Conservation (phyloP, 1,284 basidiomycete genomes). For the Bondarzewia mesenterica region DNA sequence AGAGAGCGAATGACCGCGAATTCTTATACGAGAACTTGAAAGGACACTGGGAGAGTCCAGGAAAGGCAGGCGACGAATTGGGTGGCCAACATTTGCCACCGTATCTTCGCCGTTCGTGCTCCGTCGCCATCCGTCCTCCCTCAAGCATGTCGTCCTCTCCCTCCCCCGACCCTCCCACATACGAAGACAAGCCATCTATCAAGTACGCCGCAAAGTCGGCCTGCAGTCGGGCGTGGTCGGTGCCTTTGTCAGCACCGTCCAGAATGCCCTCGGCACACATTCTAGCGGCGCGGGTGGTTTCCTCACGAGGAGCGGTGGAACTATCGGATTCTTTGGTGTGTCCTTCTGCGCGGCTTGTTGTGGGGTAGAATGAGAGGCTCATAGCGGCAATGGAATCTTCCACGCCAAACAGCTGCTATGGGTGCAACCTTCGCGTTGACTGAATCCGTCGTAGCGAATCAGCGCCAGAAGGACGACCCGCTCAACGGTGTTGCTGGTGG, state of each 20-base stretch:
- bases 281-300: slow-evolving; percentile 83
- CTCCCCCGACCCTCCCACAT: slow-evolving; percentile 18
- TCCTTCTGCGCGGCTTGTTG: slow-evolving; percentile 5
- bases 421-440: slow-evolving; percentile 83
- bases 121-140: neutral
- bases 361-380: neutral
- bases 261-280: slow-evolving; percentile 80
- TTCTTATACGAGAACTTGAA: too few relatives aligned
- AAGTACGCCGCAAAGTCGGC: slow-evolving; percentile 54
- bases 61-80: neutral
- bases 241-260: slow-evolving; percentile 71
- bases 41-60: too few relatives aligned
- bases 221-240: slow-evolving; percentile 71
- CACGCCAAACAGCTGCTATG: slow-evolving; percentile 70
- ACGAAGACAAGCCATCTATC: slow-evolving; percentile 51
- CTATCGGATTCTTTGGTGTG: slow-evolving; percentile 78
- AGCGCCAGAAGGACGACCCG: slow-evolving; percentile 74
- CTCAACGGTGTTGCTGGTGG: slow-evolving; percentile 84
- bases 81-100: neutral
- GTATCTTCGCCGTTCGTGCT: neutral
- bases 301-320: slow-evolving; percentile 71
- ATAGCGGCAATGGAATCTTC: slow-evolving; percentile 4
- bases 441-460: slow-evolving; percentile 76
- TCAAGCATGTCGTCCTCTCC: neutral
- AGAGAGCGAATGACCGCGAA: too few relatives aligned